Percentiles rank a stretch among this genome's conserved stretches.
These are phyloP conservation scores for Juglanconis oblonga DNA, from an alignment of 2,329 filamentous ascomycete genomes.

Conservation along the genomic window DNA sequence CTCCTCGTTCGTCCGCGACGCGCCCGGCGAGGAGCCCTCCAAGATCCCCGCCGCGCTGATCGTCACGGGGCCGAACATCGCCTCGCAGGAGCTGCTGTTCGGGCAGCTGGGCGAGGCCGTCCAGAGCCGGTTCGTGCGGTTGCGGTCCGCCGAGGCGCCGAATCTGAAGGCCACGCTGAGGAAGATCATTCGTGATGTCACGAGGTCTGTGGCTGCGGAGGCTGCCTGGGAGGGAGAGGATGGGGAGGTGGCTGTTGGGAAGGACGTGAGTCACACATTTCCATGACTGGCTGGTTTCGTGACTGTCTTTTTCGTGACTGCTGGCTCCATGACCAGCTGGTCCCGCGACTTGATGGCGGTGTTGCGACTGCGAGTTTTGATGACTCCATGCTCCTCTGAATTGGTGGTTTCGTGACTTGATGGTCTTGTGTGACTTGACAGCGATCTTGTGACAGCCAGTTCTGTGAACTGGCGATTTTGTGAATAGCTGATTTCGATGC, in stretches of 20 bases:
- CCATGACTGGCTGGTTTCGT: no score
- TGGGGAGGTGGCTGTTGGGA: conserved; percentile 39
- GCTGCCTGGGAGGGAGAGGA: conserved; percentile 53
- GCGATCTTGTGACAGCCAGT: background rate
- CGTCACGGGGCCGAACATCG: conserved; percentile 74
- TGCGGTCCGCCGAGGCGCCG: conserved; percentile 68
- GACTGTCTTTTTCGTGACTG: no score
- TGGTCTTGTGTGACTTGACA: background rate
- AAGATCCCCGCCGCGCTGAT: conserved; percentile 70
- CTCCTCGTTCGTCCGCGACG: conserved; percentile 49
- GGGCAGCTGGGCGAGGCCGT: conserved; percentile 56
- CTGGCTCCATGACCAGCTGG: background rate
- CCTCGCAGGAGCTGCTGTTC: conserved; percentile 72
- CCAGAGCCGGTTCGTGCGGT: conserved; percentile 57
- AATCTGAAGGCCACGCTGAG: conserved; percentile 73
- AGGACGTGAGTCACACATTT: conserved; percentile 40
- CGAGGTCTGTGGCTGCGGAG: conserved; percentile 41
- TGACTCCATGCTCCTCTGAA: background rate
- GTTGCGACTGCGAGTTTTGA: background rate
- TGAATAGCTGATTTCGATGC: conserved; percentile 7
- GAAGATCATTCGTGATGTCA: conserved; percentile 68
- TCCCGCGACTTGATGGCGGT: background rate
- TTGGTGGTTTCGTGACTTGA: background rate
- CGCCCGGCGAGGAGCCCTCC: conserved; percentile 26
- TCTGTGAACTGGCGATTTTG: background rate